Evolutionary conservation across 176 grass and related monocot species (phyloP).

Genomic region (Alopecurus myosuroides): DNA sequence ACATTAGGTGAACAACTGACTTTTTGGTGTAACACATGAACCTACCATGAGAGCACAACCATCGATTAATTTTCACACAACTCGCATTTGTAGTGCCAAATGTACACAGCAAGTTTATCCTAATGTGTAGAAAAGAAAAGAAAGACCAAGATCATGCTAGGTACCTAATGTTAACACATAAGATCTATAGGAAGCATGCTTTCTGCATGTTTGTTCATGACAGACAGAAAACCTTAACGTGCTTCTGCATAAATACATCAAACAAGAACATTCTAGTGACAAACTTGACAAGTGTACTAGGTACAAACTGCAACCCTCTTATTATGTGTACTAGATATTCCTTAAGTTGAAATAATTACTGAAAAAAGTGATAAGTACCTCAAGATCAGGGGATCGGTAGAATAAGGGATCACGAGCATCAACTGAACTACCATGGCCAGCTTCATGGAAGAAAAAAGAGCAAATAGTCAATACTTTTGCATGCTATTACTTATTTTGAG

Average conservation of each 20-base stretch:
- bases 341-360: not conserved
- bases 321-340: not conserved
- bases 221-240: not conserved
- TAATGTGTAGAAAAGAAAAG: not conserved
- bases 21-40: not conserved
- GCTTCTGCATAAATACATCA: not conserved
- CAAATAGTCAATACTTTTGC: conserved; percentile 2
- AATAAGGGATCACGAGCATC: conserved; percentile 94
- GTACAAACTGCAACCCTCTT: not conserved
- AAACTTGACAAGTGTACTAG: not conserved
- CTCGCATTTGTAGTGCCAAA: not conserved
- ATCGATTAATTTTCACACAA: not conserved
- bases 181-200: not conserved
- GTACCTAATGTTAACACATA: too few species aligned
- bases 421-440: conserved; percentile 89
- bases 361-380: conserved; percentile 46
- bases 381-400: conserved; percentile 84
- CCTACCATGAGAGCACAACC: not conserved
- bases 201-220: not conserved
- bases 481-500: not conserved
- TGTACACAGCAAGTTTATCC: not conserved
- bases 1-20: not conserved
- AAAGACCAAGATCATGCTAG: not conserved
- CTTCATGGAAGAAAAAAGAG: conserved; percentile 40
- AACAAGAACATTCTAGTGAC: not conserved